Base-by-base conservation (phyloP, 106 monocot genomes). In the Acorus gramineus region DNA sequence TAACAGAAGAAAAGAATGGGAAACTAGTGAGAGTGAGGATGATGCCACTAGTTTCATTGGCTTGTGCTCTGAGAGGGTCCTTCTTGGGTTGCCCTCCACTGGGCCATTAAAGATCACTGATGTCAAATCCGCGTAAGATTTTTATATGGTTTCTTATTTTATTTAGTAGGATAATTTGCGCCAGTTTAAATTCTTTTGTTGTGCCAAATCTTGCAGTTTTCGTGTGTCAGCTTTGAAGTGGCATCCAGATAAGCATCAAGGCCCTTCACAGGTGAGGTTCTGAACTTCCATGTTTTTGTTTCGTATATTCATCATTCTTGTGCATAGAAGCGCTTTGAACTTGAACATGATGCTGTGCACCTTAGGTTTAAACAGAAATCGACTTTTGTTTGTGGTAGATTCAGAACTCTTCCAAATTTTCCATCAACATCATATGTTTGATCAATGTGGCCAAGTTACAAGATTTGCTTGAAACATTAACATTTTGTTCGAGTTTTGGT, bases 181-280 rank as follows among this genome's bases (percentile, higher is more conserved):
- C 48, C 3, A 11, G 11, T 43, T 47, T 2, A 47, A 43, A 49
- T 3, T 14, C 3, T 46, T 46, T 46, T 68, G 11, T 68, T 47
- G 42, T 57, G 6, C 8, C 13, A n/a, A 57, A 49, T 58, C 4
- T 50, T 83, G 49, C 77, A 92, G 91, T 53, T 92, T 92, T 50
- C 78, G 79, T 42, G 70, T 74, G 57, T 83, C 84, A 60, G 91
- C 91, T 68, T 73, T 87, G 71, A 87, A 80, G 63, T 92, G 92
- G 92, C 92, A 92, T 53, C 92, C 92, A 68, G 92, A 92, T 76
- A 84, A 72, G 60, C 86, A 92, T 70, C 79, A 74, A 72, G 92
- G 84, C 47, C 66, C 82, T 61, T 86, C 92, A 62, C 92, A 92
- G 86, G 87, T 90, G 45, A 82, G 66, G 8, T 57, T 14, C 14